Percentiles rank a stretch among this genome's conserved stretches.
These are phyloP conservation scores for Penstemon eatonii DNA, from an alignment of 257 asterid species.

Conservation along the genomic window DNA sequence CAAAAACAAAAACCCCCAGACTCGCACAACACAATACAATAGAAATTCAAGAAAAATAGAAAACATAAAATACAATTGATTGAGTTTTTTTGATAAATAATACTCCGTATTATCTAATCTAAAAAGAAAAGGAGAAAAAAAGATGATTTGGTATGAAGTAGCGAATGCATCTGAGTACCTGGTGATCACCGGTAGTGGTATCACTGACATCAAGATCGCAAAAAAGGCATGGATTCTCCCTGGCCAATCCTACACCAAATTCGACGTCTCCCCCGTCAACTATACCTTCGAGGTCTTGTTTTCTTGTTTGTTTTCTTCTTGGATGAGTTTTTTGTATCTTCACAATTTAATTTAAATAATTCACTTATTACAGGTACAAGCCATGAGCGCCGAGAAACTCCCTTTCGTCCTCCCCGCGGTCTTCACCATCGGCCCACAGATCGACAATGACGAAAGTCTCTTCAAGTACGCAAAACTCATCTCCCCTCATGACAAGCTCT, in stretches of 20 bases:
- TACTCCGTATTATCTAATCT: too few relatives aligned
- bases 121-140: too few relatives aligned
- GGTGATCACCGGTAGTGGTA: constrained; percentile 59
- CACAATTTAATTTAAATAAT: not conserved
- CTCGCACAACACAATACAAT: too few relatives aligned
- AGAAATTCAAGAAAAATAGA: too few relatives aligned
- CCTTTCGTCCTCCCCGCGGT: constrained; percentile 74
- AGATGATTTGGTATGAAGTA: constrained; percentile 40
- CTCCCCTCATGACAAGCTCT: constrained; percentile 58
- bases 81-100: too few relatives aligned
- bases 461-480: constrained; percentile 62
- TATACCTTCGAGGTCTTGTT: constrained; percentile 71
- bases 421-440: constrained; percentile 67
- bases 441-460: constrained; percentile 44
- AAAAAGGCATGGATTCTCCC: constrained; percentile 67
- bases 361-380: constrained; percentile 46
- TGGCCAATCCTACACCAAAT: constrained; percentile 44
- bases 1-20: too few relatives aligned
- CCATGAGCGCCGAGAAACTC: constrained; percentile 78
- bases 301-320: constrained; percentile 42
- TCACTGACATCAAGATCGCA: constrained; percentile 44
- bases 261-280: constrained; percentile 64
- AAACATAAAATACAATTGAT: too few relatives aligned
- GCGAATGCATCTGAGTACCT: constrained; percentile 73
- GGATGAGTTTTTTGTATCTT: not conserved